Percentiles rank a stretch among this genome's conserved stretches.
phyloP scores from a whole-genome alignment of 257 asterid species.

The Rubia yunnanensis region DNA sequence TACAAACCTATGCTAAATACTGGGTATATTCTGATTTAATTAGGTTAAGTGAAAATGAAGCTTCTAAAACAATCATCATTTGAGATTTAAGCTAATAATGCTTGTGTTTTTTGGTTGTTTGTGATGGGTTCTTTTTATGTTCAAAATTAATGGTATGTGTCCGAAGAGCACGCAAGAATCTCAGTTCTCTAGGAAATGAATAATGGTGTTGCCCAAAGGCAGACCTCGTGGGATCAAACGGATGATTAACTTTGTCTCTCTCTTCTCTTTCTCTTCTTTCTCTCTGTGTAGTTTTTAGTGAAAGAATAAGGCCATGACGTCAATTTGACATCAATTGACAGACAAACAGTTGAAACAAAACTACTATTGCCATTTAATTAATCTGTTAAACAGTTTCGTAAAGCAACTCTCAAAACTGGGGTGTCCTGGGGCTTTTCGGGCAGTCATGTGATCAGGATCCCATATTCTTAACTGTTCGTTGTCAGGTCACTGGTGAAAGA shows the following conservation, averaged over 20 bases:
- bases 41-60: constrained; percentile 16
- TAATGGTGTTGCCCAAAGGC: constrained; percentile 38
- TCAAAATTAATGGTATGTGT: neutral
- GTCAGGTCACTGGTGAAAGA: constrained; percentile 10
- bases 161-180: constrained; percentile 15
- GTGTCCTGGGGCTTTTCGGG: constrained; percentile 10
- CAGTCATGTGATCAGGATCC: constrained; percentile 7
- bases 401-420: constrained; percentile 4
- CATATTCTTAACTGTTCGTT: constrained; percentile 11
- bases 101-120: constrained; percentile 23
- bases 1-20: too few species aligned
- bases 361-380: neutral
- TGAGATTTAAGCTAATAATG: constrained; percentile 18
- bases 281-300: neutral
- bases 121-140: constrained; percentile 4
- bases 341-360: neutral
- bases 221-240: constrained; percentile 57
- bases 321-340: neutral
- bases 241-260: constrained; percentile 12
- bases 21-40: neutral
- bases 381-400: neutral
- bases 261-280: neutral
- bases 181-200: constrained; percentile 15
- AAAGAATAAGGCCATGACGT: neutral
- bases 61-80: constrained; percentile 31